Percentiles rank a stretch among this genome's conserved stretches.
Evolutionary conservation across 805 yeast genomes (phyloP).

Genomic region (Jamesozyma piceae): DNA sequence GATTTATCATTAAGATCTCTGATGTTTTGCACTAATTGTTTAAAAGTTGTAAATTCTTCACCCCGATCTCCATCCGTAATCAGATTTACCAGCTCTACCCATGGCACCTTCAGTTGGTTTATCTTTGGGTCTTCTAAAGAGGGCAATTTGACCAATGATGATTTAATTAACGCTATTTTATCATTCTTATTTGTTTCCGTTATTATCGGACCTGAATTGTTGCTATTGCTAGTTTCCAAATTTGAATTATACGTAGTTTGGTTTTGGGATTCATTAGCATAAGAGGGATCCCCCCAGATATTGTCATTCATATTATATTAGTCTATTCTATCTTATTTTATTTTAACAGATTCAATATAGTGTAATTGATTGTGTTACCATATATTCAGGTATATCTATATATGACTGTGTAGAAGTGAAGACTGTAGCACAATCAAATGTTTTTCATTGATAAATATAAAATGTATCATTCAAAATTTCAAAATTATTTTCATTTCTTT

Average conservation of each 20-base stretch:
- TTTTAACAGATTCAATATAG: too few relatives aligned
- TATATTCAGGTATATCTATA: too few relatives aligned
- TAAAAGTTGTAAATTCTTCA: slow-evolving; percentile 17
- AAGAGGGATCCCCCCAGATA: slow-evolving; percentile 10
- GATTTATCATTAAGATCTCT: slow-evolving; percentile 16
- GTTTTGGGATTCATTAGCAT: background rate
- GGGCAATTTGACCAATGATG: slow-evolving; percentile 6
- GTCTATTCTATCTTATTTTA: too few relatives aligned
- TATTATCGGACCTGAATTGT: background rate
- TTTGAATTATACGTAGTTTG: background rate
- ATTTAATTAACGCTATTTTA: slow-evolving; percentile 7
- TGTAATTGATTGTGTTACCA: too few relatives aligned
- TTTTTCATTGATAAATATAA: too few relatives aligned
- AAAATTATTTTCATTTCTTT: too few relatives aligned
- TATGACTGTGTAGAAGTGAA: too few relatives aligned
- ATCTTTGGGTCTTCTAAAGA: slow-evolving; percentile 1
- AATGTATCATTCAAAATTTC: too few relatives aligned
- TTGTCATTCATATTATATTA: slow-evolving; percentile 7
- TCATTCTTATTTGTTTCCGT: background rate
- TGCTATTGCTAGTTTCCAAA: background rate
- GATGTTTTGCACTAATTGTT: slow-evolving; percentile 9
- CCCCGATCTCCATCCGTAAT: slow-evolving; percentile 17
- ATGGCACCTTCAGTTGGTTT: slow-evolving; percentile 5
- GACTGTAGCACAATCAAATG: too few relatives aligned
- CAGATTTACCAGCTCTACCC: slow-evolving; percentile 18